phyloP scores from a whole-genome alignment of 2,329 filamentous ascomycete species.

The Saccharata proteae region DNA sequence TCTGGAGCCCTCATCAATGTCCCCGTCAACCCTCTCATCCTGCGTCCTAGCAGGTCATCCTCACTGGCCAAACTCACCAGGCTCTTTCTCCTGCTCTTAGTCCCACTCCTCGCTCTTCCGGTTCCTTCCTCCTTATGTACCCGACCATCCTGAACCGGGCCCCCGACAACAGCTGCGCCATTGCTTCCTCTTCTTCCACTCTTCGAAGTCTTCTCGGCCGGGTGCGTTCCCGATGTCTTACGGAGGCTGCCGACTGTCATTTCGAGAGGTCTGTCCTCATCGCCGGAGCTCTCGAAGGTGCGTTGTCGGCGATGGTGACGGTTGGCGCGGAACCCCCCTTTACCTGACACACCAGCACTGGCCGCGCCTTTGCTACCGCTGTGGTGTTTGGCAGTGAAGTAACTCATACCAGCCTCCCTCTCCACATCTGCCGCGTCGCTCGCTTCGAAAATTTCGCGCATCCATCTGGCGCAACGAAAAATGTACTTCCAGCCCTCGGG shows the following conservation, averaged over 20 bases:
- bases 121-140: constrained; percentile 10
- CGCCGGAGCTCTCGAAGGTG: constrained; percentile 52
- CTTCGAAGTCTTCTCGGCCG: constrained; percentile 10
- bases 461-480: constrained; percentile 67
- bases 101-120: constrained; percentile 15
- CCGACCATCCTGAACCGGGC: constrained; percentile 7
- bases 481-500: constrained; percentile 86
- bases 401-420: too few species aligned
- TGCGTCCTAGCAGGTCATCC: constrained; percentile 34
- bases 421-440: constrained; percentile 27
- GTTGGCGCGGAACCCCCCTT: too few species aligned
- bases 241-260: constrained; percentile 42
- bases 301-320: constrained; percentile 36
- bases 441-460: constrained; percentile 59
- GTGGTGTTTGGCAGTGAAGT: too few species aligned
- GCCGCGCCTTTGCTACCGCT: constrained; percentile 15
- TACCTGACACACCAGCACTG: constrained; percentile 16
- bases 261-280: constrained; percentile 72
- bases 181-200: constrained; percentile 5
- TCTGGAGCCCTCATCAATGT: constrained; percentile 20
- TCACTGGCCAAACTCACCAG: constrained; percentile 34
- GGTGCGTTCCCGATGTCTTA: constrained; percentile 9
- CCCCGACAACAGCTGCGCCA: constrained; percentile 5
- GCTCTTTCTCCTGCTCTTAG: constrained; percentile 24
- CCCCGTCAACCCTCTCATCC: constrained; percentile 36